phyloP scores from a whole-genome alignment of 352 stramenopile genomes.

The Globisporangium nagaii region DNA sequence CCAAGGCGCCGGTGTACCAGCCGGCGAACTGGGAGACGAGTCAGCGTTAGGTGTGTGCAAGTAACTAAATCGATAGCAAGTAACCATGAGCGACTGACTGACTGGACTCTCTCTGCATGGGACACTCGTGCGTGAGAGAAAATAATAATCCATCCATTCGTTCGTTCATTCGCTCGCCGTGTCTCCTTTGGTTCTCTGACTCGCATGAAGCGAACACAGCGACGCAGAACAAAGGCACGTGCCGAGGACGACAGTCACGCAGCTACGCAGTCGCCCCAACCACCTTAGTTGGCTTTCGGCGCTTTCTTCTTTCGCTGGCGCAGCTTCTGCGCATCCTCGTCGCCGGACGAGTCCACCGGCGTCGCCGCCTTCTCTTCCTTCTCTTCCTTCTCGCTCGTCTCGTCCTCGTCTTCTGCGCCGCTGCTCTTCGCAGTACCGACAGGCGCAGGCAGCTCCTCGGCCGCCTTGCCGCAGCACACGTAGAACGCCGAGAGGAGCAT shows the following conservation, averaged over 20 bases:
- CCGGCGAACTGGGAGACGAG: constrained; percentile 65
- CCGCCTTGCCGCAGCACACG: constrained; percentile 50
- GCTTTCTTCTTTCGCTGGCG: constrained; percentile 78
- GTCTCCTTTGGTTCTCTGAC: too few relatives aligned
- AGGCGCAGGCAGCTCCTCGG: constrained; percentile 20
- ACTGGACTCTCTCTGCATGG: too few relatives aligned
- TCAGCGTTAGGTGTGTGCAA: constrained; percentile 40
- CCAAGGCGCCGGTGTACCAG: constrained; percentile 67
- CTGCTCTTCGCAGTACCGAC: constrained; percentile 14
- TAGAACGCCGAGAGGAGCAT: constrained; percentile 46
- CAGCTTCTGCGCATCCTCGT: constrained; percentile 41
- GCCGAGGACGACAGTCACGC: too few relatives aligned
- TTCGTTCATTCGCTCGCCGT: too few relatives aligned
- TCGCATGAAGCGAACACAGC: too few relatives aligned
- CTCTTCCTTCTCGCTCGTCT: constrained; percentile 21
- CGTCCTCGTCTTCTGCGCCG: constrained; percentile 27
- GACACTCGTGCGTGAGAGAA: too few relatives aligned
- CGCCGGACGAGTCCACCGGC: constrained; percentile 19
- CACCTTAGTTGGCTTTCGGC: constrained; percentile 60
- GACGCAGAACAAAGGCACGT: neutral
- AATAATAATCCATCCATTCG: too few relatives aligned
- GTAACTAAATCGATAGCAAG: neutral
- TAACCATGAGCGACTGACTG: neutral
- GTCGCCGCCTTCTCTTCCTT: constrained; percentile 20
- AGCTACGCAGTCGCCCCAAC: neutral